Conservation (phyloP, 805 yeast genomes). For the Spathaspora sp. region DNA sequence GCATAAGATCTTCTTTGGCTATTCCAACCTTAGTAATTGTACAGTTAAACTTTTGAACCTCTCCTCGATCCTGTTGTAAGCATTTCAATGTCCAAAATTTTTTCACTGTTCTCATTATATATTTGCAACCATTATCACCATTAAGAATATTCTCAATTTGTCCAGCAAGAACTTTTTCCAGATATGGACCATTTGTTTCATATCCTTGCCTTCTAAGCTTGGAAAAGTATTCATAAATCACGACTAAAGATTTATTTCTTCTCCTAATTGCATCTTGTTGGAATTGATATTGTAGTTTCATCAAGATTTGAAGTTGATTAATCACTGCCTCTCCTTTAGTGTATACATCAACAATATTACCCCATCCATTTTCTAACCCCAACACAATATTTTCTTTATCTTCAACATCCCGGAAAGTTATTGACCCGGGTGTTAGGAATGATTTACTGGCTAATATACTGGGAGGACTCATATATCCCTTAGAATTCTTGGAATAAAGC, state of each 20-base stretch:
- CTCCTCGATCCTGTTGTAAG: constrained; percentile 9
- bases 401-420: constrained; percentile 12
- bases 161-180: constrained; percentile 9
- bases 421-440: constrained; percentile 17
- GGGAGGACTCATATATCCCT: constrained; percentile 31
- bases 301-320: constrained; percentile 37
- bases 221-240: constrained; percentile 12
- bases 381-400: constrained; percentile 14
- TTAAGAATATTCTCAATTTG: constrained; percentile 12
- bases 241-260: not conserved
- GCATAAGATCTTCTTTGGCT: constrained; percentile 10
- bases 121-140: constrained; percentile 11
- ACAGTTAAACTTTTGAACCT: constrained; percentile 27
- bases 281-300: constrained; percentile 12
- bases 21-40: constrained; percentile 32
- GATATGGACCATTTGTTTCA: constrained; percentile 30
- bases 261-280: constrained; percentile 9
- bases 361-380: constrained; percentile 30
- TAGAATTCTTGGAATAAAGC: constrained; percentile 28
- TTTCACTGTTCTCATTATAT: constrained; percentile 11
- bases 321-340: constrained; percentile 22
- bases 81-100: constrained; percentile 23
- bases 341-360: constrained; percentile 20
- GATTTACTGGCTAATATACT: constrained; percentile 32
- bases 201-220: constrained; percentile 32